Evolutionary conservation across 1,139 yeast genomes (phyloP).

Genomic region (Debaryomycetaceae sp.): DNA sequence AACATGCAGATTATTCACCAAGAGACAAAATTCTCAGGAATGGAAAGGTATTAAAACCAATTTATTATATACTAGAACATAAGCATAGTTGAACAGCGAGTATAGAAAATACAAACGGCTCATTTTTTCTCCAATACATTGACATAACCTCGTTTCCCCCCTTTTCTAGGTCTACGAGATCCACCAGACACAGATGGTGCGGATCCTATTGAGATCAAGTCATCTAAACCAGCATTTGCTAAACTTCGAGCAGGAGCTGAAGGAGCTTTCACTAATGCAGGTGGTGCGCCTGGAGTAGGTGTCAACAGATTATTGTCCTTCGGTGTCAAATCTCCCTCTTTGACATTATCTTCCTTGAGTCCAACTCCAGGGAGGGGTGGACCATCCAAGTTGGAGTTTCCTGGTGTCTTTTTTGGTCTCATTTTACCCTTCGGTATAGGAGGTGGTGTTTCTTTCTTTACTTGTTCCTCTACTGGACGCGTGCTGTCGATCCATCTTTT

Average conservation of each 20-base stretch:
- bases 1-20: conserved; percentile 40
- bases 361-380: not conserved
- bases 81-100: not conserved
- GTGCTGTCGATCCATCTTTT: conserved; percentile 84
- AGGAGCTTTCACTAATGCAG: not conserved
- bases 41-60: conserved; percentile 41
- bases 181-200: conserved; percentile 36
- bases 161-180: conserved; percentile 56
- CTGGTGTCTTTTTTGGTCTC: not conserved
- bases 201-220: conserved; percentile 51
- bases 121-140: conserved; percentile 56
- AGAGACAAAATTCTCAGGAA: conserved; percentile 34
- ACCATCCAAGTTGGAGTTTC: not conserved
- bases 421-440: conserved; percentile 66
- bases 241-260: conserved; percentile 19
- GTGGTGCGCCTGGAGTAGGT: not conserved
- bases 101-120: conserved; percentile 7
- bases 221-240: conserved; percentile 62
- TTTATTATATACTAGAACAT: conserved; percentile 25
- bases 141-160: conserved; percentile 72
- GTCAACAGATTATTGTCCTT: not conserved
- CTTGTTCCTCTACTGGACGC: conserved; percentile 68
- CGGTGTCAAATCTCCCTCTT: not conserved
- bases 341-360: not conserved
- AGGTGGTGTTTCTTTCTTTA: conserved; percentile 58